phyloP scores from a whole-genome alignment of 805 yeast genomes.

The Saccharomycopsis schoenii region DNA sequence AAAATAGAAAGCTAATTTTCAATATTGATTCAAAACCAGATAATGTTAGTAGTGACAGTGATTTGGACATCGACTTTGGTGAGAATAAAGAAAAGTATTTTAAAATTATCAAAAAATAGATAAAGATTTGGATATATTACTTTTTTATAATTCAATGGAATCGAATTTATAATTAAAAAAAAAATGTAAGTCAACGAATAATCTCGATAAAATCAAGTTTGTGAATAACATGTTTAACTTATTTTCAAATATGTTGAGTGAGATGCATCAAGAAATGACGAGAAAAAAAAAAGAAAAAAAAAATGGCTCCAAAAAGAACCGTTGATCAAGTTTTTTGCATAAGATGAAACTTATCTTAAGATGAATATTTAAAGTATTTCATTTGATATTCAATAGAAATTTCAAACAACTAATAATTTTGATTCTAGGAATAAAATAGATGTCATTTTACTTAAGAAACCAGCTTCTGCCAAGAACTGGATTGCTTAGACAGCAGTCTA shows the following conservation, averaged over 20 bases:
- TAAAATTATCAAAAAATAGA: not conserved
- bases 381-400: not conserved
- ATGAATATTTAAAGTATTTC: not conserved
- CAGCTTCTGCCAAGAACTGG: not conserved
- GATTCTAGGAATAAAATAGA: not conserved
- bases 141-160: no score
- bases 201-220: no score
- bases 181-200: not conserved
- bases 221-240: not conserved
- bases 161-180: not conserved
- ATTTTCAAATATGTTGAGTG: not conserved
- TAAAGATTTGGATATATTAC: not conserved
- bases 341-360: not conserved
- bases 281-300: not conserved
- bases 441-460: not conserved
- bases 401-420: not conserved
- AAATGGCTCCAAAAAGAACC: not conserved
- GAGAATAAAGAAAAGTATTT: constrained; percentile 8
- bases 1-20: not conserved
- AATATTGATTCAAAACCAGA: not conserved
- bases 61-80: constrained; percentile 25
- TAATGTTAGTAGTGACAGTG: constrained; percentile 22
- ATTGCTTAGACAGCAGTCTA: not conserved
- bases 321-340: not conserved
- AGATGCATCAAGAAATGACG: not conserved